Conservation (phyloP, 2,329 filamentous ascomycete species). For the Leptoxyphium fumago region DNA sequence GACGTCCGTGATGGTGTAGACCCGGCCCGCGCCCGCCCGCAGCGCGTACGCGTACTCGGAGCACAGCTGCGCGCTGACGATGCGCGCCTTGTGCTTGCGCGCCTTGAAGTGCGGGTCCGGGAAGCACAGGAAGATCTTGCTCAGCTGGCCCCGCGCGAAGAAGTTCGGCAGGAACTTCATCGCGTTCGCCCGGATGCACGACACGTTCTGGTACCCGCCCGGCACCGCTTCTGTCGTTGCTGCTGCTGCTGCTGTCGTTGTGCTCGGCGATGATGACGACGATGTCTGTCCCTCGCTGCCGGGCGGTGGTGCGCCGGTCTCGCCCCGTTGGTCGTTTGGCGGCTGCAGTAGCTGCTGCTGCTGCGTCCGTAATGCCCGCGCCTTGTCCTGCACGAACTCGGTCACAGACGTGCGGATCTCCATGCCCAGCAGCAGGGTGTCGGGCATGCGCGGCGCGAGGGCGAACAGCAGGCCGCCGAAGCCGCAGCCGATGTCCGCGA, state of each 20-base stretch:
- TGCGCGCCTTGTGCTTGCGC: conserved; percentile 90
- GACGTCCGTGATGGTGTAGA: conserved; percentile 97
- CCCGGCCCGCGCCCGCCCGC: conserved; percentile 57
- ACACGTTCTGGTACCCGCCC: conserved; percentile 64
- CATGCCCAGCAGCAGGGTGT: conserved; percentile 73
- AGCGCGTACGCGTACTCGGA: conserved; percentile 88
- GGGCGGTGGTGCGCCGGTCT: conserved; percentile 2
- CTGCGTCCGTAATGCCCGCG: conserved; percentile 63
- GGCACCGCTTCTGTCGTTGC: conserved; percentile 11
- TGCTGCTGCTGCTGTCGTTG: conserved; percentile 1
- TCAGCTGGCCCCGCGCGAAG: conserved; percentile 66
- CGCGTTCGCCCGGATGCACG: conserved; percentile 79
- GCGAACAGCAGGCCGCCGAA: conserved; percentile 86
- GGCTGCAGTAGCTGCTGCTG: conserved; percentile 22
- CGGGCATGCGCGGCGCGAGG: conserved; percentile 64
- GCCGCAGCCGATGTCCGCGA: conserved; percentile 93
- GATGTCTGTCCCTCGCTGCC: conserved; percentile 1
- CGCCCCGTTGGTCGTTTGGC: conserved; percentile 7
- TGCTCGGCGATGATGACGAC: neutral
- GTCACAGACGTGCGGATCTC: conserved; percentile 87
- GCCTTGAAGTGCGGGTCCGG: conserved; percentile 97
- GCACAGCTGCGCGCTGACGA: conserved; percentile 75
- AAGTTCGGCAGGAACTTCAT: conserved; percentile 99
- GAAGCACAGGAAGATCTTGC: conserved; percentile 94
- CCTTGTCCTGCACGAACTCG: conserved; percentile 77